phyloP scores from a whole-genome alignment of 352 stramenopile species.

The Phytophthora palmivora region DNA sequence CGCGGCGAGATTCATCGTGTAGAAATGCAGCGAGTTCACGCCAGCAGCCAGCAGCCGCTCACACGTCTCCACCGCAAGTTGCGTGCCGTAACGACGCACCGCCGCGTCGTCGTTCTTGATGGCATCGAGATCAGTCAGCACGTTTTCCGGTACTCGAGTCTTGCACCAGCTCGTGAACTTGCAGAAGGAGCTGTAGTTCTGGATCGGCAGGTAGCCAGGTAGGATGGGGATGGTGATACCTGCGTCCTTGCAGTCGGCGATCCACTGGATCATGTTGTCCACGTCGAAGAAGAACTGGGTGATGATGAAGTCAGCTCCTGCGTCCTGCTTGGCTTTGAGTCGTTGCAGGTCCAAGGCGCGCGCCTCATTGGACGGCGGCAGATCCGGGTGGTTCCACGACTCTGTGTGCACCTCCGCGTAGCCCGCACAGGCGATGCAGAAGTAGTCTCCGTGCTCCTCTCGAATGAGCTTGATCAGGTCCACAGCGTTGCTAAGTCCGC shows the following conservation, averaged over 20 bases:
- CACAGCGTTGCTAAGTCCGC: constrained; percentile 93
- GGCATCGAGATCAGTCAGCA: constrained; percentile 69
- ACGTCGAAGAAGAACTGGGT: constrained; percentile 99
- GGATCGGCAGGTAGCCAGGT: constrained; percentile 91
- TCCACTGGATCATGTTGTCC: constrained; percentile 96
- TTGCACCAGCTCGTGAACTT: constrained; percentile 99
- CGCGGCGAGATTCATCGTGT: constrained; percentile 95
- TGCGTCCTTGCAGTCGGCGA: constrained; percentile 90
- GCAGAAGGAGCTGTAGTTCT: constrained; percentile 96
- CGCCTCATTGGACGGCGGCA: constrained; percentile 82
- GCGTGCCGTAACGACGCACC: constrained; percentile 94
- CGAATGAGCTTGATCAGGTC: constrained; percentile 98
- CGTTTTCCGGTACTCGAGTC: constrained; percentile 93
- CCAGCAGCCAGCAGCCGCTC: constrained; percentile 83
- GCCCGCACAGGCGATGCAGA: constrained; percentile 96
- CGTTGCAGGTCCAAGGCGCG: constrained; percentile 94
- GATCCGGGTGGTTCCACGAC: constrained; percentile 85
- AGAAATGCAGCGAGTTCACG: constrained; percentile 92
- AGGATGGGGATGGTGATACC: constrained; percentile 97
- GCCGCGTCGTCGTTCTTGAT: constrained; percentile 96
- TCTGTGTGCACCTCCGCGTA: constrained; percentile 96
- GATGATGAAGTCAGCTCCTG: constrained; percentile 98
- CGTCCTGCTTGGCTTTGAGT: constrained; percentile 97
- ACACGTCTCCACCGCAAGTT: constrained; percentile 95
- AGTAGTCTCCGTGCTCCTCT: constrained; percentile 96